These are phyloP conservation scores for Oryza punctata DNA, from an alignment of 176 grass and related monocot species.

Conservation along the genomic window DNA sequence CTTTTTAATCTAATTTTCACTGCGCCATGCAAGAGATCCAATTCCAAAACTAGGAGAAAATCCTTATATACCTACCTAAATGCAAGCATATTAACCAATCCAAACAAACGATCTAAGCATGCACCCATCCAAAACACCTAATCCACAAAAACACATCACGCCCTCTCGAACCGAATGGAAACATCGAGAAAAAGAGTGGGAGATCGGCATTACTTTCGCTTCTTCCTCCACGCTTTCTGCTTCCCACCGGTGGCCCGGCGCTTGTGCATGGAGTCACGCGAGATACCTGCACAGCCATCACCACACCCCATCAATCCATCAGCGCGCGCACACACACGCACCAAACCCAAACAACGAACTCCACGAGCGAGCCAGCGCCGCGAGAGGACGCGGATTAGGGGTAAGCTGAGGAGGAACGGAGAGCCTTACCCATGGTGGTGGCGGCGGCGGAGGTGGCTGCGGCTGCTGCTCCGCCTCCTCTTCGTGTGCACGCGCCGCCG, in stretches of 20 bases:
- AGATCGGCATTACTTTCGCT: slow-evolving; percentile 42
- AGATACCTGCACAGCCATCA: slow-evolving; percentile 48
- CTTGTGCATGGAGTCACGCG: slow-evolving; percentile 69
- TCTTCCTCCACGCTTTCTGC: slow-evolving; percentile 55
- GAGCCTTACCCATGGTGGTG: slow-evolving; percentile 42
- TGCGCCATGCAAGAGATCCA: background rate
- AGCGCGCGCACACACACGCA: background rate
- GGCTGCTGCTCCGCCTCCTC: slow-evolving; percentile 15
- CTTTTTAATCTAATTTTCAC: background rate
- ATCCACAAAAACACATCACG: background rate
- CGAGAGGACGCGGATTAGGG: background rate
- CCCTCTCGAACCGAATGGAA: background rate
- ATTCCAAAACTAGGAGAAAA: background rate
- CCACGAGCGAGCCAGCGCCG: background rate
- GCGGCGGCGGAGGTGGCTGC: slow-evolving; percentile 10
- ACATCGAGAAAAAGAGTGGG: background rate
- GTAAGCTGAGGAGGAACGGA: background rate
- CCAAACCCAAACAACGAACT: background rate
- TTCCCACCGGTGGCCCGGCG: slow-evolving; percentile 63
- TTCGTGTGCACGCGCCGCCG: slow-evolving; percentile 44
- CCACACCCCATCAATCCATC: background rate
- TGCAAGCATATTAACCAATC: background rate
- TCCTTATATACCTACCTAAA: background rate
- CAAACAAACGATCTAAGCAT: background rate
- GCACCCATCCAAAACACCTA: background rate